These are phyloP conservation scores for Pseudohalonectria lignicola DNA, from an alignment of 2,329 filamentous ascomycete genomes.

Conservation along the genomic window DNA sequence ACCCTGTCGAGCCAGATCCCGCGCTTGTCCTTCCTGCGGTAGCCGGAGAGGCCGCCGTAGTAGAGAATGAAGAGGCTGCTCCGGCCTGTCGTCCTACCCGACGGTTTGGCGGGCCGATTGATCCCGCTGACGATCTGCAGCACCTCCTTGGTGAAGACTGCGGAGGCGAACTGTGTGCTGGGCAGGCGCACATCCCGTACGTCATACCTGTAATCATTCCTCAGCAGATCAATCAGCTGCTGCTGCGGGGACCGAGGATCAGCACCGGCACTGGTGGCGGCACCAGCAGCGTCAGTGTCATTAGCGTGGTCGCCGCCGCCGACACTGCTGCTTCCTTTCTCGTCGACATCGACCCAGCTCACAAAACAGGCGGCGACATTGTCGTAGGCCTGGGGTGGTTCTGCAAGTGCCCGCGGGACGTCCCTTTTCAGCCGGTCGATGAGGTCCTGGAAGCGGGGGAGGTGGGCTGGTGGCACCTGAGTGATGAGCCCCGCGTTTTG, in stretches of 20 bases:
- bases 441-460: not conserved
- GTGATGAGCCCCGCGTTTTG: not conserved
- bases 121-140: not conserved
- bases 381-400: not conserved
- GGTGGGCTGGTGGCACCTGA: not conserved
- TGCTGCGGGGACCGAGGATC: not conserved
- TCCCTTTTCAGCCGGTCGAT: not conserved
- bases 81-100: not conserved
- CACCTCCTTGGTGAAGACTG: not conserved
- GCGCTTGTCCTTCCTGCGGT: not conserved
- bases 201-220: not conserved
- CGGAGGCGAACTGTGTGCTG: too few species aligned
- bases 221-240: not conserved
- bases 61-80: not conserved
- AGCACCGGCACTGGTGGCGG: not conserved
- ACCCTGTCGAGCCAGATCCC: constrained; percentile 1
- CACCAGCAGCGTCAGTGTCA: too few species aligned
- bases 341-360: not conserved
- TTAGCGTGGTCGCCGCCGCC: too few species aligned
- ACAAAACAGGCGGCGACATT: constrained; percentile 1
- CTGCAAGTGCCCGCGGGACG: not conserved
- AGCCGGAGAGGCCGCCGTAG: constrained; percentile 1
- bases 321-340: too few species aligned
- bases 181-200: constrained; percentile 1
- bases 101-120: not conserved